Base-by-base conservation (phyloP, 352 stramenopile genomes). In the Phytophthora rubi region DNA sequence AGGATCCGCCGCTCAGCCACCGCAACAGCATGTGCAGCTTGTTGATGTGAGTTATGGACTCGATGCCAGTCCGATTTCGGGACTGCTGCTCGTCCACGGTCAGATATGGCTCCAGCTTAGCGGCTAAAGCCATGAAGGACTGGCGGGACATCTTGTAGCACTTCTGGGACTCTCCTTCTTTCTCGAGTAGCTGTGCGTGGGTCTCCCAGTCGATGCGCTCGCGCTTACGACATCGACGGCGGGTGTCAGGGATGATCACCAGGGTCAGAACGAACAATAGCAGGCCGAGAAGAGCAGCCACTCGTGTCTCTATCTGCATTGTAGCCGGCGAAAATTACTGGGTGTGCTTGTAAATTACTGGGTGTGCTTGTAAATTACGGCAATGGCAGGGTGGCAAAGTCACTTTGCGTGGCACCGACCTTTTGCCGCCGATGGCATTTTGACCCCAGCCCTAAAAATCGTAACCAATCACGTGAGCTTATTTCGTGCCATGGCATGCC, bases 11-110 rank as follows among this genome's bases (percentile, higher is more conserved):
- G 10, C 58, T 39, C 2, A 58, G 33, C 48, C 48, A 53, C 1
- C 59, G 21, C 47, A 65, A 57, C 2, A 21, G 28, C 30, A 65
- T 58, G 1, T 65, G 47, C 10, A 65, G 32, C 12, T 49, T 65
- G 47, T 57, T 58, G 7, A 61, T 37, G 12, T 16, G 37, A 4
- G 54, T 37, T 13, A 61, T 39, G 7, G 54, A 35, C 10, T 51
- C 54, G 18, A 37, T 42, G 7, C 37, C 54, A 52, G 54, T 51
- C 18, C 53, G 53, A 33, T 59, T 59, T 5, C 30, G 52, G 2
- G 28, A 58, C 12, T 58, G 52, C 30, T 58, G 35, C 39, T 47
- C 39, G 39, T 47, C 13, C 13, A 47, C 39, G 6, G 4, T 47
- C 16, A 21, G 39, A 21, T 47, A 47, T 8, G 16, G 15, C 39